Evolutionary conservation across 2,329 filamentous ascomycete genomes (phyloP), one percentile per base, ranked within the genome.

Genomic region (Ploettnerulaceae sp.): DNA sequence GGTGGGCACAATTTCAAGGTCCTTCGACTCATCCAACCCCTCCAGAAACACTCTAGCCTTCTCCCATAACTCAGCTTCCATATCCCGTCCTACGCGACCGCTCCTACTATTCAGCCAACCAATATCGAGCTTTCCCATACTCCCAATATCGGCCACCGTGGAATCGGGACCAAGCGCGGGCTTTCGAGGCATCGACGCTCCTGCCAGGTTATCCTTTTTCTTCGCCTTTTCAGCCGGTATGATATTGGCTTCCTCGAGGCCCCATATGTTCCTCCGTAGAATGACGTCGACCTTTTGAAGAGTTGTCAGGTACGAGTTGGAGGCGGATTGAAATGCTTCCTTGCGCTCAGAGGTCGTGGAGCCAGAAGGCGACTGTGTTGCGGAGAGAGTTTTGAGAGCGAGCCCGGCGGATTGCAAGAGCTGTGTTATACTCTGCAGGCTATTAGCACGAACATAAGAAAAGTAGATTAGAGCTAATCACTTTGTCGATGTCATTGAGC

Each of bases 31-130:
- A n/a, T 57, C 61, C 17, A 71, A 44, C 18, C 61, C 61, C 52
- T 71, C 72, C 31, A 86, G 62, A 52, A 84, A 73, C 35, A 66
- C 67, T 57, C 72, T 76, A 31, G 79, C 75, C 55, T 77, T 75
- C 25, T 71, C 74, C 80, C 91, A 84, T 34, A 95, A 69, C 67
- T 96, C 88, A 2, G 79, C 78, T 62, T 94, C 89, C 74, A 91
- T 93, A 53, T 88, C 84, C 59, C 82, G 79, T 47, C 87, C 87
- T 17, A 94, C 86, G 53, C 84, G 84, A 53, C 86, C 84, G 51
- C 86, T 88, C 47, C 88, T 77, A 59, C 87, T 90, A 63, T 96
- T 97, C 58, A 97, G 68, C 79, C 86, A 91, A 24, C 90, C 90
- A 11, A 94, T 83, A 62, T 96, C 90, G 43, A 96, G 71, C 14